Percentiles rank a stretch among this genome's conserved stretches.
Evolutionary conservation across 2,329 filamentous ascomycete species (phyloP).

Genomic region (Xylaria multiplex): DNA sequence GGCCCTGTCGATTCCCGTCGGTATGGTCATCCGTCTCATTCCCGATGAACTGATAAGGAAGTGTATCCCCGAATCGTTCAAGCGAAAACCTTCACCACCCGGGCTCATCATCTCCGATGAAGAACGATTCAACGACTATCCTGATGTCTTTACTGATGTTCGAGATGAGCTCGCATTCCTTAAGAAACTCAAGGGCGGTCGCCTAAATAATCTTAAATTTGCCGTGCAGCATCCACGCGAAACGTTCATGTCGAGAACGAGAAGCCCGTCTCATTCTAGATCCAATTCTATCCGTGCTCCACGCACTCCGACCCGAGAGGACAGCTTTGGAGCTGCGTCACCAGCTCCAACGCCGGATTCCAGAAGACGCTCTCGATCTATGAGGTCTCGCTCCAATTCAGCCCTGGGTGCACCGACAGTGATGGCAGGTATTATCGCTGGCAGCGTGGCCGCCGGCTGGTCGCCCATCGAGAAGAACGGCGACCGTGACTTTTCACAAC

Average conservation of each 20-base stretch:
- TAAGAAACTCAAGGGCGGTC: conserved; percentile 81
- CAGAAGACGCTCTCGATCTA: conserved; percentile 73
- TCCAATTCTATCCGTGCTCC: conserved; percentile 71
- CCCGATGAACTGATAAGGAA: conserved; percentile 74
- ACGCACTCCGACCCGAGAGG: conserved; percentile 69
- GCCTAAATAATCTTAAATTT: conserved; percentile 83
- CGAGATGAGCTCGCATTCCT: conserved; percentile 84
- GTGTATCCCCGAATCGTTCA: conserved; percentile 64
- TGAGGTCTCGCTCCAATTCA: conserved; percentile 72
- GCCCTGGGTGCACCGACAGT: conserved; percentile 79
- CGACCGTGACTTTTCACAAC: conserved; percentile 51
- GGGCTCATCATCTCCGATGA: conserved; percentile 72
- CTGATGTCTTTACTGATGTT: conserved; percentile 77
- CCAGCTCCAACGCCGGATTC: conserved; percentile 67
- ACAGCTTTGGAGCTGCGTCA: conserved; percentile 60
- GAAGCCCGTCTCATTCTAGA: conserved; percentile 71
- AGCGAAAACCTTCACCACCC: conserved; percentile 60
- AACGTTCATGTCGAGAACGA: conserved; percentile 67
- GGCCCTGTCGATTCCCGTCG: conserved; percentile 84
- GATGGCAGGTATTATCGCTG: conserved; percentile 85
- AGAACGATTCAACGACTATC: conserved; percentile 73
- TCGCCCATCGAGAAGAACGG: conserved; percentile 69
- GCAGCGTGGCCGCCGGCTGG: conserved; percentile 80
- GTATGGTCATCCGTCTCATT: conserved; percentile 81
- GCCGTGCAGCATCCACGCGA: conserved; percentile 80